Conservation (phyloP, 371 early-diverging fungal species). For the Dipsacomyces acuminosporus region DNA sequence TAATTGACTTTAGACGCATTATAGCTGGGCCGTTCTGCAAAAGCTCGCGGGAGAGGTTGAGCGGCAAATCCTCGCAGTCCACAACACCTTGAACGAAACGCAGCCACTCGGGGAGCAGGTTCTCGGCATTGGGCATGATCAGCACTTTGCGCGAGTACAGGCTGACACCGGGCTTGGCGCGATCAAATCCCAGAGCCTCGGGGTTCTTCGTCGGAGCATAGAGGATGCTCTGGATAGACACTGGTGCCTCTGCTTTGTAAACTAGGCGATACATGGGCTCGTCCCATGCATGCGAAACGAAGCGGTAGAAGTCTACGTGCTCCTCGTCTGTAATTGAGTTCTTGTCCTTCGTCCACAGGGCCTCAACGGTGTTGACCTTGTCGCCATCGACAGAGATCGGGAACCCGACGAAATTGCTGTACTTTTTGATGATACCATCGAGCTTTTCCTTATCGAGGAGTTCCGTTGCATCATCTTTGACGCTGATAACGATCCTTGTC, state of each 20-base stretch:
- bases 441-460: conserved; percentile 72
- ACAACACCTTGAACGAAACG: conserved; percentile 85
- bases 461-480: conserved; percentile 86
- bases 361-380: conserved; percentile 81
- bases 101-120: conserved; percentile 73
- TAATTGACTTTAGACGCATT: conserved; percentile 62
- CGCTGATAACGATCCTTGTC: conserved; percentile 88
- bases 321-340: conserved; percentile 79
- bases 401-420: conserved; percentile 96
- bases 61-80: conserved; percentile 94
- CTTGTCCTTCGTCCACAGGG: conserved; percentile 90
- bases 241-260: conserved; percentile 74
- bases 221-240: conserved; percentile 68
- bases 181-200: conserved; percentile 61
- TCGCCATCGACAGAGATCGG: conserved; percentile 73
- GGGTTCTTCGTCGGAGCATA: conserved; percentile 68
- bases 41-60: conserved; percentile 96
- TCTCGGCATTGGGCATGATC: conserved; percentile 70
- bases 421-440: conserved; percentile 82
- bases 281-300: conserved; percentile 68
- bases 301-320: conserved; percentile 86
- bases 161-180: conserved; percentile 67
- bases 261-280: conserved; percentile 66
- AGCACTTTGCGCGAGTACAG: conserved; percentile 76
- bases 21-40: conserved; percentile 84